These are phyloP conservation scores for Huntiella moniliformis DNA, from an alignment of 2,329 filamentous ascomycete genomes.

Conservation along the genomic window DNA sequence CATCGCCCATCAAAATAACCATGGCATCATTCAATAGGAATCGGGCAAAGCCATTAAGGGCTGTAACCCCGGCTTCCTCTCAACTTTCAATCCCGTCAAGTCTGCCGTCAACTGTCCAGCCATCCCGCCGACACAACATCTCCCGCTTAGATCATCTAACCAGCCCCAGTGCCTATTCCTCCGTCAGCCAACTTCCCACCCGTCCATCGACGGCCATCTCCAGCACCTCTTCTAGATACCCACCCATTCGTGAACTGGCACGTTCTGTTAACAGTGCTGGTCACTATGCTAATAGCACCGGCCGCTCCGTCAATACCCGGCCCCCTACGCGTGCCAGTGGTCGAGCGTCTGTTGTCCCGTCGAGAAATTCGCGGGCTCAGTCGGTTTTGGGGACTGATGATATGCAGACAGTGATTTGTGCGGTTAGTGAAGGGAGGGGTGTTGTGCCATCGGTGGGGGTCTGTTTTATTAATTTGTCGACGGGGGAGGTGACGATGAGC, in stretches of 20 bases:
- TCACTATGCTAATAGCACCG: constrained; percentile 1
- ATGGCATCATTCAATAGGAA: no score
- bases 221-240: background rate
- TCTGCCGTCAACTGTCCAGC: no score
- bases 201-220: constrained; percentile 8
- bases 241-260: background rate
- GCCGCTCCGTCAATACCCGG: constrained; percentile 3
- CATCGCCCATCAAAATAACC: no score
- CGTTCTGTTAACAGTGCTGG: background rate
- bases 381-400: constrained; percentile 28
- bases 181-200: constrained; percentile 9
- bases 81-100: no score
- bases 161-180: constrained; percentile 9
- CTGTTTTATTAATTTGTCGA: constrained; percentile 72
- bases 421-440: constrained; percentile 71
- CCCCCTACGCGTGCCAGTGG: constrained; percentile 9
- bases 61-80: no score
- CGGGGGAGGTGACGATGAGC: constrained; percentile 66
- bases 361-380: constrained; percentile 25
- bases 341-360: constrained; percentile 24
- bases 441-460: constrained; percentile 69
- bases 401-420: constrained; percentile 63
- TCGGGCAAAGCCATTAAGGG: no score
- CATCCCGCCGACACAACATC: background rate
- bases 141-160: background rate